Conservation (phyloP, 2,329 filamentous ascomycete species). For the Cercospora janseana region DNA sequence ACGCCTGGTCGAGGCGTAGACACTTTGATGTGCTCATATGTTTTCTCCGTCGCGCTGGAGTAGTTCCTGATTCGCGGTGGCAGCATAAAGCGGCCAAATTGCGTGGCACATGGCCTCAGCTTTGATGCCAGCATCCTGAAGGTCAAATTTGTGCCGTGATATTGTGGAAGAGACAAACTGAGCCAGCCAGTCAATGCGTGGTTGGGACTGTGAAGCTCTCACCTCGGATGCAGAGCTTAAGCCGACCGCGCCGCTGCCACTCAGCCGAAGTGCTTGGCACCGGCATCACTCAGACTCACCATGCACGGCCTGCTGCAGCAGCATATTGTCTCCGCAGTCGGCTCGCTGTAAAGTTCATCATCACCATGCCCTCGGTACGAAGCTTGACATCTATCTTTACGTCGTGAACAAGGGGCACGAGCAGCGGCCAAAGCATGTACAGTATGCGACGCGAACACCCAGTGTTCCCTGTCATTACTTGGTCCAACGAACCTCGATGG, state of each 20-base stretch:
- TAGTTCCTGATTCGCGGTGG: conserved; percentile 54
- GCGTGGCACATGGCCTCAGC: conserved; percentile 60
- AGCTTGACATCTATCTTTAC: too few relatives aligned
- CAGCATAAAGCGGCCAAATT: conserved; percentile 58
- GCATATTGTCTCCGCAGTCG: too few relatives aligned
- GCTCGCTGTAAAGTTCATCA: too few relatives aligned
- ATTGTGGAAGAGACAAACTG: not conserved
- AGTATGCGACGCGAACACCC: too few relatives aligned
- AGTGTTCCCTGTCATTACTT: too few relatives aligned
- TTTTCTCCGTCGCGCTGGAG: conserved; percentile 46
- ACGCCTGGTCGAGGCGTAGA: conserved; percentile 85
- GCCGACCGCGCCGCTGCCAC: not conserved
- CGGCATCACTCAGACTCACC: too few relatives aligned
- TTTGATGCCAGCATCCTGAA: conserved; percentile 32
- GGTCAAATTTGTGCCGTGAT: not conserved
- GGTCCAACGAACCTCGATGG: too few relatives aligned
- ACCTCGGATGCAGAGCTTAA: not conserved
- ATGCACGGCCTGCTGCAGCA: too few relatives aligned
- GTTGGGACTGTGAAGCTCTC: not conserved
- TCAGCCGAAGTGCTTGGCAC: not conserved
- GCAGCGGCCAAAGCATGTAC: too few relatives aligned
- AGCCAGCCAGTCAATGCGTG: conserved; percentile 1
- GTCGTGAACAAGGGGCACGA: too few relatives aligned
- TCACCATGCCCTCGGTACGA: too few relatives aligned
- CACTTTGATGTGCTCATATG: conserved; percentile 79